Conservation (phyloP, 352 stramenopile genomes). For the Phytophthora parvispora region DNA sequence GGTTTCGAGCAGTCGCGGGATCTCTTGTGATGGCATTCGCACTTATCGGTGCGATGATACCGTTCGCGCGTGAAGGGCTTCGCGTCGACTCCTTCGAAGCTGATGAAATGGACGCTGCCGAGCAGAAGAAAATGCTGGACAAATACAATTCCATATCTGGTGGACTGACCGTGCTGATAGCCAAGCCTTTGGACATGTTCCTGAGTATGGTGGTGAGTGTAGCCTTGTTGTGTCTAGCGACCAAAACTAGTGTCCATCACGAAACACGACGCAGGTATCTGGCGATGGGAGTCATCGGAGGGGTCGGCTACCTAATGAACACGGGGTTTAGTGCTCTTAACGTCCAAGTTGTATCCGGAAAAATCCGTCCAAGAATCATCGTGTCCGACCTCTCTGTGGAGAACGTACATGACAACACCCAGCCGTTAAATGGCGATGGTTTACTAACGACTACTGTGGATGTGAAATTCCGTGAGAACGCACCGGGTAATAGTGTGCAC, state of each 20-base stretch:
- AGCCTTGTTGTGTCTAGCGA: constrained; percentile 8
- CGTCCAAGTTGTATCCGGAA: constrained; percentile 9
- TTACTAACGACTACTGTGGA: constrained; percentile 3
- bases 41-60: constrained; percentile 6
- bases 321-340: constrained; percentile 18
- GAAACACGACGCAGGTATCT: constrained; percentile 2
- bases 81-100: constrained; percentile 7
- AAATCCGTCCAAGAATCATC: constrained; percentile 1
- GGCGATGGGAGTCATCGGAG: constrained; percentile 1
- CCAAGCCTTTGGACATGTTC: constrained; percentile 17
- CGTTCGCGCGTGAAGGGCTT: constrained; percentile 7
- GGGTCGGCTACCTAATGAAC: constrained; percentile 19
- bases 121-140: constrained; percentile 11
- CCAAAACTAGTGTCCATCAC: constrained; percentile 9
- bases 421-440: neutral
- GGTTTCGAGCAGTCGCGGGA: neutral
- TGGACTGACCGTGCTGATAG: constrained; percentile 4
- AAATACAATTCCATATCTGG: constrained; percentile 14
- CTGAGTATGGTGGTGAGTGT: constrained; percentile 13
- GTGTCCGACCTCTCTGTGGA: constrained; percentile 9
- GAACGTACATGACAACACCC: neutral
- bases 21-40: neutral
- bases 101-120: neutral
- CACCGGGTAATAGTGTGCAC: constrained; percentile 2
- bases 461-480: constrained; percentile 3